Evolutionary conservation across 352 stramenopile species (phyloP).

Genomic region (Phytophthora sansomeana): DNA sequence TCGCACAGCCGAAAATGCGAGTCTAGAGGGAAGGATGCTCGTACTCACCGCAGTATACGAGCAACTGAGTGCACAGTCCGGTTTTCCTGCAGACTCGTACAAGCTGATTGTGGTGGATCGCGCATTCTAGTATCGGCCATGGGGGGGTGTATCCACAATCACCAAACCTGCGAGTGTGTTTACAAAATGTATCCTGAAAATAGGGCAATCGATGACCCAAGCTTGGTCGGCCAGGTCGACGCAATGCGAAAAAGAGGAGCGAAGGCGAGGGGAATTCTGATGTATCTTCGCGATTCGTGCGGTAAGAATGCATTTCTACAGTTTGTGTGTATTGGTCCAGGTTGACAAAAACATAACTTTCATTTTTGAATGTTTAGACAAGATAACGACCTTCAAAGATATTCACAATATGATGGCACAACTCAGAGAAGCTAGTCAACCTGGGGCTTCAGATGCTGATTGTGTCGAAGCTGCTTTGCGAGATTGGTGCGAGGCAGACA

Average conservation of each 20-base stretch:
- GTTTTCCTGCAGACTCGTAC: too few relatives aligned
- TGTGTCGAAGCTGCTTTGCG: neutral
- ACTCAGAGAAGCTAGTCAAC: neutral
- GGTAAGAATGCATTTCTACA: too few relatives aligned
- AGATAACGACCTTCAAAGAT: neutral
- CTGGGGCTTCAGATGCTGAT: neutral
- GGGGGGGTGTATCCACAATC: too few relatives aligned
- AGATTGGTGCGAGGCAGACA: neutral
- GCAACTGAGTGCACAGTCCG: too few relatives aligned
- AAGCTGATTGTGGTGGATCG: too few relatives aligned
- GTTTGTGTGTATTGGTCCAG: too few relatives aligned
- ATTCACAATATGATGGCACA: slow-evolving; percentile 4
- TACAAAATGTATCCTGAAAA: slow-evolving; percentile 13
- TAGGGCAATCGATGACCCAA: neutral
- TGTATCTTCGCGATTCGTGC: slow-evolving; percentile 1
- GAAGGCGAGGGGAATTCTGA: slow-evolving; percentile 2
- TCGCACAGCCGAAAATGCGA: too few relatives aligned
- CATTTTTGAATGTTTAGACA: neutral
- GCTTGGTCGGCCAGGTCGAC: neutral
- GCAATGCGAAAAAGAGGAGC: slow-evolving; percentile 2
- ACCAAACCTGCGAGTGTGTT: too few relatives aligned
- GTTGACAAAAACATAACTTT: too few relatives aligned
- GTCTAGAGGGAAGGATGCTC: too few relatives aligned
- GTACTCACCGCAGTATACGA: too few relatives aligned
- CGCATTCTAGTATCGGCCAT: too few relatives aligned